phyloP scores from a whole-genome alignment of 78 protist species.

The Pigoraptor vietnamica region DNA sequence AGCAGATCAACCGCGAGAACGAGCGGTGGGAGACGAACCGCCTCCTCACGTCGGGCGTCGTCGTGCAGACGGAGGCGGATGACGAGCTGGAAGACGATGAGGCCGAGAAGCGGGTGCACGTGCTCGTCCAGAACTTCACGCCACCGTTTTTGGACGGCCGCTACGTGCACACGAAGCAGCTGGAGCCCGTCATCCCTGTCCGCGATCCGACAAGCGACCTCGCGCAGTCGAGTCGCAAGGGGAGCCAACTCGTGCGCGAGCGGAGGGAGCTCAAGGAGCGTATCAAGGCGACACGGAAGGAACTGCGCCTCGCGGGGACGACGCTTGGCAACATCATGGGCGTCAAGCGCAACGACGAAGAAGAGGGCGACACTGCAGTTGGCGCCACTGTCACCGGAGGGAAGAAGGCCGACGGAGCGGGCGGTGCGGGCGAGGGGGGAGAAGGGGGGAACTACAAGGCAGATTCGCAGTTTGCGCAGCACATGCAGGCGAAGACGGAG shows the following conservation, averaged over 20 bases:
- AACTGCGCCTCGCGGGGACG: constrained; percentile 66
- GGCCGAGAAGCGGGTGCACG: constrained; percentile 32
- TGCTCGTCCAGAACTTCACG: constrained; percentile 68
- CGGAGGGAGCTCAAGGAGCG: constrained; percentile 16
- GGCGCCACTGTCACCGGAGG: not conserved
- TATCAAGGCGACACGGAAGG: not conserved
- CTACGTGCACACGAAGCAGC: constrained; percentile 47
- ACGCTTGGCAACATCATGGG: constrained; percentile 68
- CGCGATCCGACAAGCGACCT: constrained; percentile 88
- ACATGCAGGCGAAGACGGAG: constrained; percentile 30
- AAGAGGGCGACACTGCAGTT: not conserved
- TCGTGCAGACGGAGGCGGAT: constrained; percentile 30
- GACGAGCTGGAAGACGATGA: constrained; percentile 64
- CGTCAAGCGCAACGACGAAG: constrained; percentile 27
- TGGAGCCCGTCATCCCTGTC: constrained; percentile 71
- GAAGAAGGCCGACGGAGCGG: not conserved
- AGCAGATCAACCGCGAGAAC: constrained; percentile 47
- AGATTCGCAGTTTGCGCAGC: constrained; percentile 45
- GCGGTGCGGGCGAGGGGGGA: not conserved
- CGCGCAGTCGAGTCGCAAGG: constrained; percentile 75
- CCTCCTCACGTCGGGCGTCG: constrained; percentile 60
- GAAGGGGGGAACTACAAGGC: constrained; percentile 32
- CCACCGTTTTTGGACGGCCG: constrained; percentile 95
- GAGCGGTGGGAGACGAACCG: constrained; percentile 69
- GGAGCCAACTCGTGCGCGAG: constrained; percentile 36